These are phyloP conservation scores for Yamadazyma jaroonii DNA, from an alignment of 1,139 yeast genomes.

Conservation along the genomic window DNA sequence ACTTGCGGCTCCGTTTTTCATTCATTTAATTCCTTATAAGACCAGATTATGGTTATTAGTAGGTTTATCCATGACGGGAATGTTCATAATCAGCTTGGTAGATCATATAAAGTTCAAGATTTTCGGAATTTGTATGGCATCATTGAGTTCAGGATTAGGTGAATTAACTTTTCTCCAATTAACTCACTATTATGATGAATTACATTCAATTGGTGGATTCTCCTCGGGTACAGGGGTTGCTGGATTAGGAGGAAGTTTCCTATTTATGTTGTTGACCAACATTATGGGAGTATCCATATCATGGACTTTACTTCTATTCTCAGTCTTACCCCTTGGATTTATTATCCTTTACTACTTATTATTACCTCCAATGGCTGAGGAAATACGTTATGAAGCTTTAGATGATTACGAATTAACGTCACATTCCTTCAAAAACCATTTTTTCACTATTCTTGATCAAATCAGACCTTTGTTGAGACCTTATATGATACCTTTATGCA, in stretches of 20 bases:
- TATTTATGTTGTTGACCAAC: conserved; percentile 41
- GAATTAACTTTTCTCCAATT: conserved; percentile 84
- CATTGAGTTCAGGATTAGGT: conserved; percentile 84
- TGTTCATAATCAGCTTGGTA: conserved; percentile 62
- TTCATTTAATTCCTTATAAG: conserved; percentile 62
- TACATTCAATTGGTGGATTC: conserved; percentile 72
- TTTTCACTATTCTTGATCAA: conserved; percentile 35
- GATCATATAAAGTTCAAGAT: conserved; percentile 37
- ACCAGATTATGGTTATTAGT: conserved; percentile 56
- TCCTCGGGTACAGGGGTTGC: conserved; percentile 97
- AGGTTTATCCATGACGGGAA: conserved; percentile 64
- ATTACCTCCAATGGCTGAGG: conserved; percentile 20
- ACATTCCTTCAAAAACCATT: conserved; percentile 13
- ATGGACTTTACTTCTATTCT: conserved; percentile 29
- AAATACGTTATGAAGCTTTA: conserved; percentile 8
- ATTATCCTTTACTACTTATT: conserved; percentile 25
- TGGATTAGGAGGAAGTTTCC: conserved; percentile 74
- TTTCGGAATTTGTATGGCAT: conserved; percentile 77
- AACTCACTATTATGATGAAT: conserved; percentile 63
- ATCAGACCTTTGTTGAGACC: conserved; percentile 58
- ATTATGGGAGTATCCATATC: conserved; percentile 30
- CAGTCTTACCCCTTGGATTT: conserved; percentile 38
- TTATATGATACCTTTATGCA: conserved; percentile 76
- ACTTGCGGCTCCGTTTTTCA: conserved; percentile 72
- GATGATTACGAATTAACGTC: not conserved